Evolutionary conservation across 116 monocot species (phyloP).

Genomic region (Trichopus zeylanicus): DNA sequence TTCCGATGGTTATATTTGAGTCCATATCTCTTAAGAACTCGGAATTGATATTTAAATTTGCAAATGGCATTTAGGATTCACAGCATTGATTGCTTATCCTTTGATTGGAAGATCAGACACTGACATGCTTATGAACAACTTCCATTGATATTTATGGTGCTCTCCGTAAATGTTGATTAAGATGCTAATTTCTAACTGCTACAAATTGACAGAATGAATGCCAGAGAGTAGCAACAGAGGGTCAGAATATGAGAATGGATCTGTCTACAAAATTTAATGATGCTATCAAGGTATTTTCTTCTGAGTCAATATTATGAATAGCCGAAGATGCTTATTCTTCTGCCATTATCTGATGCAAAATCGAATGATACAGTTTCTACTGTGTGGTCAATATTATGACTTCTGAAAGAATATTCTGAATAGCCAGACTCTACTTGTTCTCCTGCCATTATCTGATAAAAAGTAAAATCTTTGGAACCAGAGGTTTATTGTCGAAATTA

Average conservation of each 20-base stretch:
- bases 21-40: no score
- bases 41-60: no score
- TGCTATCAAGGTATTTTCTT: slow-evolving; percentile 70
- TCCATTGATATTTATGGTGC: background rate
- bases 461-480: no score
- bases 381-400: no score
- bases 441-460: background rate
- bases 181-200: slow-evolving; percentile 2
- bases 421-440: no score
- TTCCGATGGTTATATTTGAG: no score
- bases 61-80: no score
- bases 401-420: no score
- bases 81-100: no score
- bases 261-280: slow-evolving; percentile 85
- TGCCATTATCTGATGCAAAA: background rate
- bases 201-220: slow-evolving; percentile 71
- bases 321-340: slow-evolving; percentile 1
- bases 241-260: slow-evolving; percentile 80
- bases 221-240: slow-evolving; percentile 79
- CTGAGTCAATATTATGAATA: background rate
- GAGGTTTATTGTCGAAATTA: no score
- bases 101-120: background rate
- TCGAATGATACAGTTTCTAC: no score
- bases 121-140: background rate
- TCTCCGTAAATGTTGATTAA: background rate